These are phyloP conservation scores for Saccharomyces hybrid DNA, from an alignment of 1,139 yeast species.

Conservation along the genomic window DNA sequence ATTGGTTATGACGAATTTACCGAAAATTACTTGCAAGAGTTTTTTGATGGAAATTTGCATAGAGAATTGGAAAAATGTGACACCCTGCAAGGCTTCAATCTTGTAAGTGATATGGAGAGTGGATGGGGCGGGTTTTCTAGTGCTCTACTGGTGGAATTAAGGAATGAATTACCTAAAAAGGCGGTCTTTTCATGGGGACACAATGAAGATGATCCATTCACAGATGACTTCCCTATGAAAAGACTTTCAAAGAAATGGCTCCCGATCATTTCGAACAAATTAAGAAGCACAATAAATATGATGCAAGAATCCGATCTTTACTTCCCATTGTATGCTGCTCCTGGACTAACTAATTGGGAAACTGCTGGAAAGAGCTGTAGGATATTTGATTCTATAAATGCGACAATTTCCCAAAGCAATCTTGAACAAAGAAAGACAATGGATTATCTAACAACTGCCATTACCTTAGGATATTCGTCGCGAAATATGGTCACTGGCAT, in stretches of 20 bases:
- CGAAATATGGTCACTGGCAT: slow-evolving; percentile 23
- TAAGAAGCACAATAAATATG: slow-evolving; percentile 21
- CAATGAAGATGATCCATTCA: slow-evolving; percentile 29
- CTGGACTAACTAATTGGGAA: slow-evolving; percentile 24
- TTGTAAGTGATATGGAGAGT: slow-evolving; percentile 60
- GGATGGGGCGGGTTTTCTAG: slow-evolving; percentile 81
- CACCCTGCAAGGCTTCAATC: slow-evolving; percentile 57
- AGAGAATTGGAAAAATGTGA: slow-evolving; percentile 72
- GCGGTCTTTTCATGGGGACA: slow-evolving; percentile 52
- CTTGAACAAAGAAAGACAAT: slow-evolving; percentile 12
- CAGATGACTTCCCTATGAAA: slow-evolving; percentile 7
- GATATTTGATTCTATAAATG: slow-evolving; percentile 22
- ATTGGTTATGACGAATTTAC: slow-evolving; percentile 46
- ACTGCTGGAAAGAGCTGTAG: slow-evolving; percentile 19
- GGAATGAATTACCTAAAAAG: slow-evolving; percentile 69
- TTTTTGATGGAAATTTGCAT: slow-evolving; percentile 54
- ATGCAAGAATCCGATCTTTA: slow-evolving; percentile 26
- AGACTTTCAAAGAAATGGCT: slow-evolving; percentile 9
- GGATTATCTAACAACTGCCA: slow-evolving; percentile 16
- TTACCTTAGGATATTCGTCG: slow-evolving; percentile 17
- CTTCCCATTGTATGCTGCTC: slow-evolving; percentile 23
- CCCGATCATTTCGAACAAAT: slow-evolving; percentile 17
- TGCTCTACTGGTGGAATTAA: slow-evolving; percentile 43
- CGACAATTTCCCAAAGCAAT: slow-evolving; percentile 15
- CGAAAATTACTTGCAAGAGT: slow-evolving; percentile 36